Percentiles rank a stretch among this genome's conserved stretches.
These are phyloP conservation scores for Eimeria maxima DNA, from an alignment of 169 alveolate genomes.

Conservation along the genomic window DNA sequence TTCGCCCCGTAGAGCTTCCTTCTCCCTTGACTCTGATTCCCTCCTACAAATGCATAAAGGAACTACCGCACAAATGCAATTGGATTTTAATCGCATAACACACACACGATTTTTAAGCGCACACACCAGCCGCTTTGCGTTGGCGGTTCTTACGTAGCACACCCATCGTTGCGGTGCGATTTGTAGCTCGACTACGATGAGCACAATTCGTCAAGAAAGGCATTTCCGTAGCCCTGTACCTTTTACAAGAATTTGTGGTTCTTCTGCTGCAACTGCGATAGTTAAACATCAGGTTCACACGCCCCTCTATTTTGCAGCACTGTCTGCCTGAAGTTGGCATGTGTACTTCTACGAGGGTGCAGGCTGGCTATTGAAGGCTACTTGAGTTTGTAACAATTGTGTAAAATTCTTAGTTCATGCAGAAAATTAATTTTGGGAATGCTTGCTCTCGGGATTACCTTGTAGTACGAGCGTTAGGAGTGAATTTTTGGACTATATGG, in stretches of 20 bases:
- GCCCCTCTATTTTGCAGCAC: neutral
- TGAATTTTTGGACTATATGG: neutral
- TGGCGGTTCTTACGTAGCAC: slow-evolving; percentile 8
- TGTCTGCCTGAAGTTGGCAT: neutral
- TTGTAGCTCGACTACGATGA: neutral
- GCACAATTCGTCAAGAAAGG: neutral
- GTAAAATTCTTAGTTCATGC: neutral
- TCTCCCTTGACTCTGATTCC: neutral
- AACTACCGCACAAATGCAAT: neutral
- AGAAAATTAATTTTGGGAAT: neutral
- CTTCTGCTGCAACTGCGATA: neutral
- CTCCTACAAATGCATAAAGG: neutral
- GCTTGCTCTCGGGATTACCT: neutral
- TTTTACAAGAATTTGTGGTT: neutral
- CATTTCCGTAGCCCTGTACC: neutral
- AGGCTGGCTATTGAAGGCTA: neutral
- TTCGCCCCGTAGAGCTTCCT: slow-evolving; percentile 37
- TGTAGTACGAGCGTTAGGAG: neutral
- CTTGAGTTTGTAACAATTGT: neutral
- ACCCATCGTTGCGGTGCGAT: slow-evolving; percentile 49
- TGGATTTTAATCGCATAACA: neutral
- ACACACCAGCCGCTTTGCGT: neutral
- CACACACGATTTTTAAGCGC: neutral
- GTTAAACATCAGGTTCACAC: neutral
- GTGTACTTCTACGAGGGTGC: neutral